A percentile compares a stretch with the other conserved stretches of the same genome.
Evolutionary conservation across 805 yeast genomes (phyloP).

Genomic region (Kodamaea neixiangensis): DNA sequence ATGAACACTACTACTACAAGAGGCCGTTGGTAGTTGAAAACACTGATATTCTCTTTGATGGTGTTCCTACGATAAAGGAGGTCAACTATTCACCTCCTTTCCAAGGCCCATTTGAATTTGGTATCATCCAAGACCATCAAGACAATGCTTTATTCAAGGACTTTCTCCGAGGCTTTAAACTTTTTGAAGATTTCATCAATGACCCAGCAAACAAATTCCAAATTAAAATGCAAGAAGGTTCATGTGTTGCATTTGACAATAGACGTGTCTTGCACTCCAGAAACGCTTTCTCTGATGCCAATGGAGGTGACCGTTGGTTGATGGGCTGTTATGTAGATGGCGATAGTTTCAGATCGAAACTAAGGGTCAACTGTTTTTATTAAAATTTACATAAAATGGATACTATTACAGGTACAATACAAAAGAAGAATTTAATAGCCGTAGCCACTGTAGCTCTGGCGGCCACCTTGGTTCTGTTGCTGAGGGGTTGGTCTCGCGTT

Average conservation of each 20-base stretch:
- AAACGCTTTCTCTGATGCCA: slow-evolving; percentile 39
- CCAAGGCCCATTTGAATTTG: slow-evolving; percentile 73
- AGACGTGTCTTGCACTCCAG: slow-evolving; percentile 72
- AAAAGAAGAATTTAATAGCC: slow-evolving; percentile 19
- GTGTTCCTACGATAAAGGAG: slow-evolving; percentile 43
- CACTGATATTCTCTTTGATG: slow-evolving; percentile 17
- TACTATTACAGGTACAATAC: slow-evolving; percentile 7
- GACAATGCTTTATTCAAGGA: slow-evolving; percentile 49
- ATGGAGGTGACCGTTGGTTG: slow-evolving; percentile 62
- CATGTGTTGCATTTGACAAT: slow-evolving; percentile 70
- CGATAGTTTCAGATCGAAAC: slow-evolving; percentile 66
- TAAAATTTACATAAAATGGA: slow-evolving; percentile 1
- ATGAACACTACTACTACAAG: slow-evolving; percentile 59
- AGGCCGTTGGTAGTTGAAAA: slow-evolving; percentile 66
- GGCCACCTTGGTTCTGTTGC: slow-evolving; percentile 8
- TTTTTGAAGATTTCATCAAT: slow-evolving; percentile 61
- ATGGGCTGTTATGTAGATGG: slow-evolving; percentile 77
- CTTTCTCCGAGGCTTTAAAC: slow-evolving; percentile 56
- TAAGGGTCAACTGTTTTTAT: slow-evolving; percentile 33
- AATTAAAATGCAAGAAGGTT: slow-evolving; percentile 55
- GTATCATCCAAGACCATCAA: slow-evolving; percentile 39
- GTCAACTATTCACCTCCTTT: slow-evolving; percentile 81
- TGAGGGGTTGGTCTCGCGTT: slow-evolving; percentile 17
- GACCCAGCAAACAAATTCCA: slow-evolving; percentile 55
- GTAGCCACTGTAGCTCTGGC: slow-evolving; percentile 23